A percentile compares a stretch with the other conserved stretches of the same genome.
Evolutionary conservation across 805 yeast species (phyloP).

Genomic region (Wickerhamiella azyma): DNA sequence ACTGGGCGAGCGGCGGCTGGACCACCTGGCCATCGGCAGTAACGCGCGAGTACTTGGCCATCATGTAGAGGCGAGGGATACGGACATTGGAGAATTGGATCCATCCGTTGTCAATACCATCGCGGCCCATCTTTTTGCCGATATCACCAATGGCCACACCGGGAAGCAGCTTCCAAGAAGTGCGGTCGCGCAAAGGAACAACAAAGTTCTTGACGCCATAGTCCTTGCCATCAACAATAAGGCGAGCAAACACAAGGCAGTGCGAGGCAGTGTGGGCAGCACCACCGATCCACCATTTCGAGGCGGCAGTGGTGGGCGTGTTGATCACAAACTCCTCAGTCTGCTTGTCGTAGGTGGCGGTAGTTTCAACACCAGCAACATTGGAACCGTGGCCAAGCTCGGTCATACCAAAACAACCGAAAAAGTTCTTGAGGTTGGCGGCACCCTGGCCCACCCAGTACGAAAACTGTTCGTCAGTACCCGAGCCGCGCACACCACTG

Average conservation of each 20-base stretch:
- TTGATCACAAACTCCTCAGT: constrained; percentile 59
- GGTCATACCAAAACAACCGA: constrained; percentile 90
- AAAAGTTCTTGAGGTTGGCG: constrained; percentile 27
- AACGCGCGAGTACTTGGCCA: constrained; percentile 66
- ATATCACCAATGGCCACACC: constrained; percentile 84
- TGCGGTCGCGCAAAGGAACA: constrained; percentile 71
- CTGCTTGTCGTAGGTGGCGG: constrained; percentile 59
- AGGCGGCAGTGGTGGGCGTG: constrained; percentile 85
- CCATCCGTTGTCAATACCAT: constrained; percentile 95
- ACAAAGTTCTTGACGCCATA: constrained; percentile 88
- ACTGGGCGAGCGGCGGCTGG: constrained; percentile 75
- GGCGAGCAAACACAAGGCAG: constrained; percentile 70
- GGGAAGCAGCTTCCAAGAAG: constrained; percentile 52
- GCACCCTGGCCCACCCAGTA: constrained; percentile 66
- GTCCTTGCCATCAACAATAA: constrained; percentile 69
- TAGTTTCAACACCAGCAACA: constrained; percentile 88
- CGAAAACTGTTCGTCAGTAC: constrained; percentile 67
- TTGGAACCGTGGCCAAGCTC: constrained; percentile 89
- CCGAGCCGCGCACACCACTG: constrained; percentile 72
- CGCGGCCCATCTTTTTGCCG: constrained; percentile 92
- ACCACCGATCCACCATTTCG: constrained; percentile 99
- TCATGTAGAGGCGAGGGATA: constrained; percentile 73
- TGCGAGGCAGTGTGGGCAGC: constrained; percentile 93
- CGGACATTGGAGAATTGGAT: constrained; percentile 75
- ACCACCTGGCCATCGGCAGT: constrained; percentile 55